Percentiles rank a stretch among this genome's conserved stretches.
Conservation (phyloP, 1,139 yeast genomes). For the Taphrina confusa region DNA sequence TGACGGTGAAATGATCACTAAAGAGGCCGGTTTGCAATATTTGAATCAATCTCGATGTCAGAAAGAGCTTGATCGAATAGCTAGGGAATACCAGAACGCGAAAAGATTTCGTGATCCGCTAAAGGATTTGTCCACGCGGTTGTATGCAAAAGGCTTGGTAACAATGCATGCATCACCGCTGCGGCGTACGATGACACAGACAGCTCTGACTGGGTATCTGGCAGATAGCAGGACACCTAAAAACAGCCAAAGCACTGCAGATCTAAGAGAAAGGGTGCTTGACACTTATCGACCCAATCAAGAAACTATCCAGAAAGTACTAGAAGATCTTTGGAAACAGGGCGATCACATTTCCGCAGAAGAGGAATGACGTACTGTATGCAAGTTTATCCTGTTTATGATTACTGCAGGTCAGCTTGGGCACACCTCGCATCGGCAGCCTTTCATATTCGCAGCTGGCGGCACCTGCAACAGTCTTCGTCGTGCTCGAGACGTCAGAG, state of each 20-base stretch:
- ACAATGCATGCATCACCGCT: neutral
- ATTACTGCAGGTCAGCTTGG: too few relatives aligned
- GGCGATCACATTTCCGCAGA: neutral
- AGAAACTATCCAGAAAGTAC: neutral
- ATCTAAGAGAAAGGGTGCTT: neutral
- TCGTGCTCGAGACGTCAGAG: too few relatives aligned
- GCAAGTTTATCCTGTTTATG: too few relatives aligned
- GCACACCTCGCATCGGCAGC: too few relatives aligned
- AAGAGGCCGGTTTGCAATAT: neutral
- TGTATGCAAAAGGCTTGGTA: slow-evolving; percentile 14
- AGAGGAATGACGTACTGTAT: slow-evolving; percentile 2
- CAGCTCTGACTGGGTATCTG: neutral
- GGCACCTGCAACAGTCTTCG: too few relatives aligned
- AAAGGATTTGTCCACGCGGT: slow-evolving; percentile 6
- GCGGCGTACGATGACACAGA: slow-evolving; percentile 22
- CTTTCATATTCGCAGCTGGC: too few relatives aligned
- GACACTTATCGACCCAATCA: neutral
- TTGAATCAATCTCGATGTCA: slow-evolving; percentile 10
- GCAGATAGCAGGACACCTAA: slow-evolving; percentile 3
- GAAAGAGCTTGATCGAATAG: slow-evolving; percentile 28
- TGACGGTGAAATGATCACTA: neutral
- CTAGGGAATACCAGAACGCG: slow-evolving; percentile 20
- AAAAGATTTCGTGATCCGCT: slow-evolving; percentile 27
- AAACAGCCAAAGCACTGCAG: slow-evolving; percentile 6
- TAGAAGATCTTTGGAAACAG: slow-evolving; percentile 4